phyloP scores from a whole-genome alignment of 2,329 filamentous ascomycete species.

The Ramularia collo-cygni region DNA sequence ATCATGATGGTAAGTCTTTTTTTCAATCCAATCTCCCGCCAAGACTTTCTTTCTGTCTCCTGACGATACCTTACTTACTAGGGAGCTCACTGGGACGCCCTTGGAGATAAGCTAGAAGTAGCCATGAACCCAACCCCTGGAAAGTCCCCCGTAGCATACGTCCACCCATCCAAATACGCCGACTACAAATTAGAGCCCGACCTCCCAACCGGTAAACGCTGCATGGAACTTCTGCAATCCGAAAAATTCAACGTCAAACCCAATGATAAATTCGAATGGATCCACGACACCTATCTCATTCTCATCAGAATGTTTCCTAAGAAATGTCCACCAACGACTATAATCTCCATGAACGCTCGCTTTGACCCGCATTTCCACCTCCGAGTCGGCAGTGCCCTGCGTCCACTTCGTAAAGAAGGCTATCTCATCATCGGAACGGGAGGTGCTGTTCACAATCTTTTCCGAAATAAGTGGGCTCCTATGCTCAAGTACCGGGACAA shows the following conservation, averaged over 20 bases:
- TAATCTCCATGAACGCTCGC: slow-evolving; percentile 49
- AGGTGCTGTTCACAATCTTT: slow-evolving; percentile 64
- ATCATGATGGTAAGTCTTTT: slow-evolving; percentile 57
- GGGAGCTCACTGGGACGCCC: slow-evolving; percentile 61
- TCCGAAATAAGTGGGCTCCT: slow-evolving; percentile 58
- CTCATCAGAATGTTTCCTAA: slow-evolving; percentile 63
- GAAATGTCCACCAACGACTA: slow-evolving; percentile 58
- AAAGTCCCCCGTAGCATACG: slow-evolving; percentile 61
- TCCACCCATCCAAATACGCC: slow-evolving; percentile 58
- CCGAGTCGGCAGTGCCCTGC: slow-evolving; percentile 51
- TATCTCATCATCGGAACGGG: slow-evolving; percentile 54
- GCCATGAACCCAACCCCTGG: slow-evolving; percentile 52
- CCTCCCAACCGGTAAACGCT: slow-evolving; percentile 44
- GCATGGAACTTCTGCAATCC: slow-evolving; percentile 44
- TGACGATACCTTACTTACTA: too few relatives aligned
- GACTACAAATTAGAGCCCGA: slow-evolving; percentile 57
- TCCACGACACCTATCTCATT: slow-evolving; percentile 64
- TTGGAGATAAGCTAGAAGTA: slow-evolving; percentile 52
- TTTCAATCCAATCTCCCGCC: slow-evolving; percentile 4
- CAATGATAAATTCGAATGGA: slow-evolving; percentile 60
- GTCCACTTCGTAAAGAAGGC: slow-evolving; percentile 47
- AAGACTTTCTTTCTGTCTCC: too few relatives aligned
- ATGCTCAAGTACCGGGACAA: slow-evolving; percentile 60
- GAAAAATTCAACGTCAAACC: slow-evolving; percentile 49
- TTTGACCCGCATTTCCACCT: slow-evolving; percentile 53